Evolutionary conservation across 768 basidiomycete species (phyloP), one percentile per base, ranked within the genome.

Genomic region (Lactifluus echinatus): DNA sequence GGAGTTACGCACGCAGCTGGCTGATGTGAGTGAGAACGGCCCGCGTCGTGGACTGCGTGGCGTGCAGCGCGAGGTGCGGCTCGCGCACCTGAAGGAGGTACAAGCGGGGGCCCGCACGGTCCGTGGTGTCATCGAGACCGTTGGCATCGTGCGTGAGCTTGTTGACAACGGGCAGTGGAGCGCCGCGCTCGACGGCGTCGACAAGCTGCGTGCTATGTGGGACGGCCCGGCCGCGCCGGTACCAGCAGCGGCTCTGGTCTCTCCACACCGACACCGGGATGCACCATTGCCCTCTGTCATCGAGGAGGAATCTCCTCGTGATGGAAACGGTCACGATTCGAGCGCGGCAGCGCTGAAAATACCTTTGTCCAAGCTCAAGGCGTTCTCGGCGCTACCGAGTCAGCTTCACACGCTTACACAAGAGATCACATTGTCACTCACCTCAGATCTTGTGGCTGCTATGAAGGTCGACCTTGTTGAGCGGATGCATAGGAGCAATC

Each of bases 151-250:
- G 28, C 81, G 78, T 55, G 76, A 79, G 24, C 69, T 96, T 51
- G 90, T 93, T n/a, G 77, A 76, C 47, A 84, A 84, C 19, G 92
- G 89, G 0, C 89, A 96, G 63, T 97, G 91, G 88, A 81, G 82
- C 14, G 87, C 89, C 54, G 93, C 93, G 7, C 71, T 97, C 55
- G 79, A 78, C 46, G 76, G 93, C 17, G 79, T 91, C 36, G 83
- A 89, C 47, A 78, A 82, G 49, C 68, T 93, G 59, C 77, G 85
- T 53, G 71, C 69, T 47, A 69, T 88, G 63, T 85, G 84, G 81
- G 70, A 76, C 15, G 57, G 60, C 29, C 44, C 36, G 26, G 29
- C 29, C 17, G 33, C 50, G 4, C 43, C 39, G 43, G 40, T 52
- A 1, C 23, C 49, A 4, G 33, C 24, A 11, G 8, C 34, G 10